Percentiles rank a stretch among this genome's conserved stretches.
Evolutionary conservation across 1,284 basidiomycete genomes (phyloP).

Genomic region (Ganoderma meredithae): DNA sequence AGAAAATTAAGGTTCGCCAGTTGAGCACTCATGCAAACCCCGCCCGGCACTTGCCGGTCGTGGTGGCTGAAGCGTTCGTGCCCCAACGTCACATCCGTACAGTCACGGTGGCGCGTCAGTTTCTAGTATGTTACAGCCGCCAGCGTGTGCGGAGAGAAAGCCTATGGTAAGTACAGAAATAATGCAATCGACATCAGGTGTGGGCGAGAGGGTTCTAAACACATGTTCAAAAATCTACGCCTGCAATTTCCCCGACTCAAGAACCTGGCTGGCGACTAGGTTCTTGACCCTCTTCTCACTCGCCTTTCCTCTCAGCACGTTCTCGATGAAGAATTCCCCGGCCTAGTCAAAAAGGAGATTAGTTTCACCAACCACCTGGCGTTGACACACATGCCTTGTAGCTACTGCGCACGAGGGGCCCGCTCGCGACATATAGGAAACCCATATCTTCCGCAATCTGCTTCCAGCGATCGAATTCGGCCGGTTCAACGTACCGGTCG

Average conservation of each 20-base stretch:
- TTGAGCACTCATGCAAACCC: constrained; percentile 26
- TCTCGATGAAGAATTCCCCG: constrained; percentile 93
- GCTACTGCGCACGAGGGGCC: constrained; percentile 94
- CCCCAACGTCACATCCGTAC: too few species aligned
- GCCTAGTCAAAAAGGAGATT: constrained; percentile 56
- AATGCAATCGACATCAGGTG: background rate
- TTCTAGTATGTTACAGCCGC: too few species aligned
- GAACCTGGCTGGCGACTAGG: constrained; percentile 40
- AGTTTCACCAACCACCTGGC: background rate
- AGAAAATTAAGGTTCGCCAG: constrained; percentile 41
- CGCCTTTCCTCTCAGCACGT: constrained; percentile 75
- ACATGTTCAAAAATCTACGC: background rate
- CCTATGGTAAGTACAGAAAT: background rate
- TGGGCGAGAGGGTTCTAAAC: background rate
- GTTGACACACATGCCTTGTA: constrained; percentile 79
- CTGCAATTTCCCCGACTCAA: constrained; percentile 19
- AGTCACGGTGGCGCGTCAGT: too few species aligned
- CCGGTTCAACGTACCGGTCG: constrained; percentile 92
- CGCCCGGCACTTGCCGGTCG: constrained; percentile 32
- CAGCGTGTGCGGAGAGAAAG: background rate
- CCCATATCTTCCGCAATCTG: constrained; percentile 90
- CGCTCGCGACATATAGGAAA: constrained; percentile 97
- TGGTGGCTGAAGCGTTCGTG: constrained; percentile 13
- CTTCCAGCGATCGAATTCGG: constrained; percentile 95
- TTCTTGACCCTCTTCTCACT: constrained; percentile 50